Percentiles rank a stretch among this genome's conserved stretches.
Evolutionary conservation across 2,329 filamentous ascomycete species (phyloP).

Genomic region (Neopestalotiopsis sp.): DNA sequence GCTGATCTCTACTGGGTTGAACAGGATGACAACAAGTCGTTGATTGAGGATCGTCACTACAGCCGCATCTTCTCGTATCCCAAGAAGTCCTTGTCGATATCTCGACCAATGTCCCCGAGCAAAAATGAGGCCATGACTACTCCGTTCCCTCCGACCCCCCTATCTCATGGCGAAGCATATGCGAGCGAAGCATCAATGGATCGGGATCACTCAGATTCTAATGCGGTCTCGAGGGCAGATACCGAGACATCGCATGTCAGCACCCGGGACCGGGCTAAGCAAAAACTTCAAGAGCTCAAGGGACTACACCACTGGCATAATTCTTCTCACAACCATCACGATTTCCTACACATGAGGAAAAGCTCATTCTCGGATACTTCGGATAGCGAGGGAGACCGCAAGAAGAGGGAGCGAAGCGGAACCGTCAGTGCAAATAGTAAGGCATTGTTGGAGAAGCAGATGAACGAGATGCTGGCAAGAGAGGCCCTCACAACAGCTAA

Average conservation of each 20-base stretch:
- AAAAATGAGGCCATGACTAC: slow-evolving; percentile 24
- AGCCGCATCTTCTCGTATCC: slow-evolving; percentile 76
- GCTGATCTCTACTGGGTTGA: slow-evolving; percentile 93
- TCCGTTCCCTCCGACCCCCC: slow-evolving; percentile 12
- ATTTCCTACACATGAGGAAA: slow-evolving; percentile 58
- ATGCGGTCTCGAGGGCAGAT: slow-evolving; percentile 34
- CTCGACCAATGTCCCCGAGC: slow-evolving; percentile 24
- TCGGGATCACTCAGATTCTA: slow-evolving; percentile 20
- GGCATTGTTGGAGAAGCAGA: slow-evolving; percentile 65
- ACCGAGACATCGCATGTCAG: slow-evolving; percentile 54
- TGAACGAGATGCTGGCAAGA: slow-evolving; percentile 64
- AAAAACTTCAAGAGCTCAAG: slow-evolving; percentile 64
- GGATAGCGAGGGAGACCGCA: slow-evolving; percentile 58
- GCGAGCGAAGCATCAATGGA: slow-evolving; percentile 15
- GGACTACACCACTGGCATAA: slow-evolving; percentile 60
- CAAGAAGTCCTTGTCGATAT: slow-evolving; percentile 22
- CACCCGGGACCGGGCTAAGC: slow-evolving; percentile 63
- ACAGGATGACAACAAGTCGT: slow-evolving; percentile 76
- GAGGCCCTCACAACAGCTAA: slow-evolving; percentile 55
- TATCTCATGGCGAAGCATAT: neutral
- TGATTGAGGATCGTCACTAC: slow-evolving; percentile 82
- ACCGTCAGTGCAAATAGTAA: slow-evolving; percentile 56
- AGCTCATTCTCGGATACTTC: slow-evolving; percentile 67
- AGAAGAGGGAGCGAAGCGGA: slow-evolving; percentile 45
- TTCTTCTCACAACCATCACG: slow-evolving; percentile 56